Base-by-base conservation (phyloP, 768 basidiomycete genomes). In the Boletus rubroflammeus region DNA sequence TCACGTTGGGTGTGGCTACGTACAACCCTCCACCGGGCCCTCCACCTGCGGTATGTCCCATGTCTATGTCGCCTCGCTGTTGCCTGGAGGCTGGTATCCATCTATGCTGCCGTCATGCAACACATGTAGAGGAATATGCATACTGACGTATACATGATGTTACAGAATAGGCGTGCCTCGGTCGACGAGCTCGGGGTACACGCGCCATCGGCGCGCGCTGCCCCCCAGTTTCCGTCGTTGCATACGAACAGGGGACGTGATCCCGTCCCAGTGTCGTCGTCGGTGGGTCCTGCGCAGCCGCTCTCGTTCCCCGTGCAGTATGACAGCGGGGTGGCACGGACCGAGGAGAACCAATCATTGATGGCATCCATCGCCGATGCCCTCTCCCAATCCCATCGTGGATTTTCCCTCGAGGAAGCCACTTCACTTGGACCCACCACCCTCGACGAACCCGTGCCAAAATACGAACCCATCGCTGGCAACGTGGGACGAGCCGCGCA, bases 211-310 rank as follows among this genome's bases (percentile, higher is more conserved):
- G 50, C 29, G 2, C 54, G 56, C 19, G 11, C 52, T 15, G 1
- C 52, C 8, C 47, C 54, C 0, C 76, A 82, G 15, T 89, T 87
- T 61, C 83, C 84, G 25, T 90, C 88, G 1, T 81, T 88, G 70
- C 87, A 57, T 29, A 32, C 86, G 0, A 76, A 17, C 77, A 81
- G 54, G 66, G 69, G 52, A 61, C 72, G 71, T 31, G 76, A 75
- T 28, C 62, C 60, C 0, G 45, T 68, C 9, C 52, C 21, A 5
- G 21, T 13, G 15, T 19, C 62, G 10, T 63, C 72, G 0, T 51
- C 42, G 3, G n/a, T 45, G 19, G 54, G 51, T 23, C 39, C 52
- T 4, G 17, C 40, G 13, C 47, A 29, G 21, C 55, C 63, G 4
- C 32, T 56, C 13, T 40, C 64, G 3, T 5, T 45, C 17, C 34